Base-by-base conservation (phyloP, 495 filamentous ascomycete genomes). In the Aspergillus sclerotioniger region DNA sequence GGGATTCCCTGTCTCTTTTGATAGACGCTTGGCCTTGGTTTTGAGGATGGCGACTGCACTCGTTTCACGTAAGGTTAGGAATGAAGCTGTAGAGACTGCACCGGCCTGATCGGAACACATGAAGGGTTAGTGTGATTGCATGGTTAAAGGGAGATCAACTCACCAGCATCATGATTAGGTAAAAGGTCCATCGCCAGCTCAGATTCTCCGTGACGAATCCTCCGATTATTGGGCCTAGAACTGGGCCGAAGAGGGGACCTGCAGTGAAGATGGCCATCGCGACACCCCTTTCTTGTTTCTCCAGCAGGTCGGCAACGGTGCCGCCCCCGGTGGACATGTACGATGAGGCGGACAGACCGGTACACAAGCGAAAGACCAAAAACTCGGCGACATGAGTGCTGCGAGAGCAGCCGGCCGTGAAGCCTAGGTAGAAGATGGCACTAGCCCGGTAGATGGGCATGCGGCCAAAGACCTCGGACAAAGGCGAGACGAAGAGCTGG, bases 361-460 rank as follows among this genome's bases (percentile, higher is more conserved):
- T 58, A 20, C 72, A 59, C 54, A 80, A 74, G 1, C 74, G 67
- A 51, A 79, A 76, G 21, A 69, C 63, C 16, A 80, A 65, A 28
- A 77, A 68, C 66, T 75, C 70, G 16, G 65, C 67, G 49, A 79
- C 67, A 61, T 65, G 71, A 7, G 53, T 71, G 43, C 72, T 72
- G 0, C 80, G 56, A 0, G 76, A 80, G 37, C 74, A 76, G 7
- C 67, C 77, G 43, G 81, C 59, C 17, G 74, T 72, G 56, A 79
- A 80, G 28, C 70, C 50, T 19, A 80, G 63, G 66, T 81, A 85
- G 2, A 79, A 54, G 20, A 78, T 58, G 58, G 78, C 81, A 59
- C 69, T 65, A 2, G 66, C 62, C 55, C 79, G 69, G 46, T 76
- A 78, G 13, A 78, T 43, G 21, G 62, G 61, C 19, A 71, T 31